Base-by-base conservation (phyloP, 1,139 yeast species). In the Debaryomyces udenii region DNA sequence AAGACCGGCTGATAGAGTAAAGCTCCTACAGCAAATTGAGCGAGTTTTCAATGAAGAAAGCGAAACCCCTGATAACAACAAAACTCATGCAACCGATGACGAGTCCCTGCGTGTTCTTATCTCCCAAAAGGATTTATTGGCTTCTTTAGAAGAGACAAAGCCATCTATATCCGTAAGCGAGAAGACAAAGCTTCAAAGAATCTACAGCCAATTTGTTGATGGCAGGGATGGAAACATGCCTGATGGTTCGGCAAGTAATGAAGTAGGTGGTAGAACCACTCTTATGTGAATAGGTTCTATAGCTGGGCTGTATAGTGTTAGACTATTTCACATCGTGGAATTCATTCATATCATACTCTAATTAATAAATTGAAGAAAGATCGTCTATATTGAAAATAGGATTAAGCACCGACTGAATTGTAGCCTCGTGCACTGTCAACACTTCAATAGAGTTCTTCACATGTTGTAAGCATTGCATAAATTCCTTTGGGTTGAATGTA, bases 181-280 rank as follows among this genome's bases (percentile, higher is more conserved):
- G 56, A 76, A 79, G 50, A 51, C 53, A 9, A 87, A 89, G 55
- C 75, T 91, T 38, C 66, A 70, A 20, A 66, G 59, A 0, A 84
- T 93, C 35, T 93, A 93, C 59, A 61, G 71, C 27, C 82, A 86
- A 57, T 93, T 93, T 59, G 80, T 85, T 11, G 77, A 83, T 23
- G 93, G 82, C 24, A 68, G 98, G 35, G 91, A 86, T 46, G 97
- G 96, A 0, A 84, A 86, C 44, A 82, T 91, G 90, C 96, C 95
- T 1, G 83, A 82, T 51, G 97, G 97, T 0, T 76, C 82, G 27
- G 82, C 93, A 3, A 83, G 96, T 50, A 83, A 74, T 36, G 94
- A 87, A 42, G 78, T 90, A 22, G 98, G 98, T 1, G 96, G 91
- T 2, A 70, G 97, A 43, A 78, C 88, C 2, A 84, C 91, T 0